These are phyloP conservation scores for Peniophora sp. DNA, from an alignment of 1,284 basidiomycete species.

Conservation along the genomic window DNA sequence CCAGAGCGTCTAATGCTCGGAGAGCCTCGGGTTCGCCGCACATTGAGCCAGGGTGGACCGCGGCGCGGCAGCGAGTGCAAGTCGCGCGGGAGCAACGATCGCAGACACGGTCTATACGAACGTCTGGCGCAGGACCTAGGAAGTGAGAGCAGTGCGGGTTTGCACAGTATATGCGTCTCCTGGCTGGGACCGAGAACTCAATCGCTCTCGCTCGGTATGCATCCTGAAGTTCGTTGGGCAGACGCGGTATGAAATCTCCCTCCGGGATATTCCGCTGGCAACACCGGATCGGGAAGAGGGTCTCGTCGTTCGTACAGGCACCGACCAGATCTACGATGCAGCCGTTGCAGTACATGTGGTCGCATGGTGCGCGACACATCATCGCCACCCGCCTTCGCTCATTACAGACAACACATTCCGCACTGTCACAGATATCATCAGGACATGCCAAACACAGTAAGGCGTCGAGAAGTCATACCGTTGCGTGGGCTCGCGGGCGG, in stretches of 20 bases:
- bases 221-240: slow-evolving; percentile 16
- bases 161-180: slow-evolving; percentile 35
- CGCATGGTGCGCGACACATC: slow-evolving; percentile 25
- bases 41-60: slow-evolving; percentile 11
- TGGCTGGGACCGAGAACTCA: slow-evolving; percentile 25
- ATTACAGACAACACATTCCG: slow-evolving; percentile 30
- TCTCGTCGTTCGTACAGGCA: slow-evolving; percentile 29
- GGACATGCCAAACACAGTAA: no score
- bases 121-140: slow-evolving; percentile 26
- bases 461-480: no score
- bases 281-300: slow-evolving; percentile 37
- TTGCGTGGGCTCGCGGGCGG: no score
- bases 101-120: slow-evolving; percentile 5
- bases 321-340: slow-evolving; percentile 32
- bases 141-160: slow-evolving; percentile 30
- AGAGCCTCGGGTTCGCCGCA: slow-evolving; percentile 21
- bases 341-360: slow-evolving; percentile 29
- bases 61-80: slow-evolving; percentile 26
- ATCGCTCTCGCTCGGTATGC: slow-evolving; percentile 21
- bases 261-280: slow-evolving; percentile 28
- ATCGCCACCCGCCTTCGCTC: slow-evolving; percentile 17
- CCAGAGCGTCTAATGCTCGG: slow-evolving; percentile 21
- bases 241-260: slow-evolving; percentile 17
- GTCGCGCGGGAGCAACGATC: slow-evolving; percentile 21
- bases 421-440: no score